Evolutionary conservation across 495 filamentous ascomycete genomes (phyloP).

Genomic region (Penicillium robsamsonii): DNA sequence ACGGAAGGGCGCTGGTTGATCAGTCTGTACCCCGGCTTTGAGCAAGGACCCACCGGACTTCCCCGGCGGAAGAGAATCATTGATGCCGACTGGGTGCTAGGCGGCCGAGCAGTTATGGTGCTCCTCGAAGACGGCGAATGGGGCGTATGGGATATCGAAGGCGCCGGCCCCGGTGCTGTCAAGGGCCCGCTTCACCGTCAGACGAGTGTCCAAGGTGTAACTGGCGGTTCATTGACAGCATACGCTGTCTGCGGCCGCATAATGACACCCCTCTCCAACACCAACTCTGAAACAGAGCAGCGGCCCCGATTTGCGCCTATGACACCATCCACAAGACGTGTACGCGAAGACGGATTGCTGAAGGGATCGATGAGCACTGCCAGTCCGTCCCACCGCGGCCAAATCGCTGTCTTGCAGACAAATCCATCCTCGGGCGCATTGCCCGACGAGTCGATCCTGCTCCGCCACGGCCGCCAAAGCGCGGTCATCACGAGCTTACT

Average conservation of each 20-base stretch:
- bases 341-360: constrained; percentile 55
- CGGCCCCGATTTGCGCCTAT: constrained; percentile 69
- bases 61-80: constrained; percentile 69
- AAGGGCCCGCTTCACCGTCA: constrained; percentile 58
- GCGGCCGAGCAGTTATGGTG: constrained; percentile 71
- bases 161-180: constrained; percentile 53
- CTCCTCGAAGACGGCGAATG: constrained; percentile 85
- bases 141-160: constrained; percentile 89
- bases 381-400: constrained; percentile 51
- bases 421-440: constrained; percentile 46
- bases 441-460: constrained; percentile 61
- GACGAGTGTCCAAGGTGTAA: constrained; percentile 53
- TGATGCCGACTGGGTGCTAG: constrained; percentile 80
- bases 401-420: constrained; percentile 58
- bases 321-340: constrained; percentile 76
- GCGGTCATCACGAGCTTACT: constrained; percentile 63
- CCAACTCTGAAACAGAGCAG: constrained; percentile 37
- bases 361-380: constrained; percentile 37
- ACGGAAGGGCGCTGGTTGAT: constrained; percentile 59
- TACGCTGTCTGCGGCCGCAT: constrained; percentile 72
- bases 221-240: constrained; percentile 60
- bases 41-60: constrained; percentile 37
- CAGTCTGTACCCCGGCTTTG: constrained; percentile 67
- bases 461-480: constrained; percentile 64
- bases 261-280: constrained; percentile 37